These are phyloP conservation scores for Tulasnella sp. DNA, from an alignment of 768 basidiomycete species.

Conservation along the genomic window DNA sequence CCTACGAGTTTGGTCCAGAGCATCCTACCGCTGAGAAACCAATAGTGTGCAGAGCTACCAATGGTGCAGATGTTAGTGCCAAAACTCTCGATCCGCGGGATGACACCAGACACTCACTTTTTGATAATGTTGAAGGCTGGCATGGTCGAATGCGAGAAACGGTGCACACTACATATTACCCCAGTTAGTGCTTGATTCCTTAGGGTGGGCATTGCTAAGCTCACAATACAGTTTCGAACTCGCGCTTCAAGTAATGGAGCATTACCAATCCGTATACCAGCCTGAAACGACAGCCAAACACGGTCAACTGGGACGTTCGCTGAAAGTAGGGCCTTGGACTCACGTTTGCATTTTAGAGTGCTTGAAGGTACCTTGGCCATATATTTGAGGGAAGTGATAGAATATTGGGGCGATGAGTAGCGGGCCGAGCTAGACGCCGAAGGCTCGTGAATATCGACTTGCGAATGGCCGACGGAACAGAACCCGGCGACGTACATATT, in stretches of 20 bases:
- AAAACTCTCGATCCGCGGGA: background rate
- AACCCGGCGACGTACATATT: slow-evolving; percentile 74
- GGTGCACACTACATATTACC: slow-evolving; percentile 68
- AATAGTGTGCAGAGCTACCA: slow-evolving; percentile 84
- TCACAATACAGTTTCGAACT: slow-evolving; percentile 88
- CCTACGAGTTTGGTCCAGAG: no score
- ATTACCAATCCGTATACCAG: slow-evolving; percentile 75
- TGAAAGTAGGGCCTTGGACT: slow-evolving; percentile 37
- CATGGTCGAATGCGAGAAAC: slow-evolving; percentile 95
- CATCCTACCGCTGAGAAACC: slow-evolving; percentile 65
- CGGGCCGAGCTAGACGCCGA: slow-evolving; percentile 68
- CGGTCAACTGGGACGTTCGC: slow-evolving; percentile 36
- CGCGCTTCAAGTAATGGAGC: slow-evolving; percentile 88
- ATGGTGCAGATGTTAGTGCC: slow-evolving; percentile 1
- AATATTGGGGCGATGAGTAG: slow-evolving; percentile 86
- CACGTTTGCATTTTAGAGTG: slow-evolving; percentile 81
- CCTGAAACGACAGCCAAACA: slow-evolving; percentile 44
- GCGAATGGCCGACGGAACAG: background rate
- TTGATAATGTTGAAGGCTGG: slow-evolving; percentile 82
- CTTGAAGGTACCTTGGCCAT: slow-evolving; percentile 67
- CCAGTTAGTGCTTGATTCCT: background rate
- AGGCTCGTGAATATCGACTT: slow-evolving; percentile 16
- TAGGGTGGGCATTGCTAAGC: slow-evolving; percentile 40
- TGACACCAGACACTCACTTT: slow-evolving; percentile 70
- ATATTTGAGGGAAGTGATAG: slow-evolving; percentile 66